Conservation (phyloP, 306 rosid species). For the Gastrolobium villosum region DNA sequence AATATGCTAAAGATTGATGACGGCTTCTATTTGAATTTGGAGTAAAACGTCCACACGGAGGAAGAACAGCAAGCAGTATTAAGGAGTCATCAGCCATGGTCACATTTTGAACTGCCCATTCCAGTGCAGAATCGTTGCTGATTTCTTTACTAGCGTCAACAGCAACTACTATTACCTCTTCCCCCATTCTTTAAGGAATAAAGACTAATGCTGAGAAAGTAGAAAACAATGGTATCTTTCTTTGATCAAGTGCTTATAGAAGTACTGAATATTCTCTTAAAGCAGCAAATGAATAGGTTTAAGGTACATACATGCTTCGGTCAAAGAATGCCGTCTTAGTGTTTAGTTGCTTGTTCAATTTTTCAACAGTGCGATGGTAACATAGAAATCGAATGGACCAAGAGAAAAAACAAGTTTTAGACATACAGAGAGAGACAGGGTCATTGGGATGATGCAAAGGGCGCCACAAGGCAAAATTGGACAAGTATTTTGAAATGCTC, state of each 20-base stretch:
- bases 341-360: neutral
- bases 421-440: constrained; percentile 7
- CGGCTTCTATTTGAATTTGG: constrained; percentile 9
- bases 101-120: constrained; percentile 43
- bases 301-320: neutral
- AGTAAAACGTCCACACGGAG: neutral
- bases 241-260: neutral
- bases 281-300: neutral
- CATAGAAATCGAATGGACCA: constrained; percentile 33
- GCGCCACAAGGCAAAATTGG: constrained; percentile 17
- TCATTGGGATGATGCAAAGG: neutral
- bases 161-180: constrained; percentile 46
- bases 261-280: neutral
- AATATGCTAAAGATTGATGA: constrained; percentile 9
- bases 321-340: constrained; percentile 12
- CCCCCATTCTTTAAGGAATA: constrained; percentile 20
- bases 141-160: constrained; percentile 46
- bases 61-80: constrained; percentile 47
- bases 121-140: constrained; percentile 37
- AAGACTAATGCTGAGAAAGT: neutral
- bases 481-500: constrained; percentile 8
- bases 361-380: neutral
- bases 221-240: neutral
- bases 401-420: constrained; percentile 37
- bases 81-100: constrained; percentile 28